Conservation (phyloP, 2,329 filamentous ascomycete genomes). For the Colletotrichum orchidophilum region DNA sequence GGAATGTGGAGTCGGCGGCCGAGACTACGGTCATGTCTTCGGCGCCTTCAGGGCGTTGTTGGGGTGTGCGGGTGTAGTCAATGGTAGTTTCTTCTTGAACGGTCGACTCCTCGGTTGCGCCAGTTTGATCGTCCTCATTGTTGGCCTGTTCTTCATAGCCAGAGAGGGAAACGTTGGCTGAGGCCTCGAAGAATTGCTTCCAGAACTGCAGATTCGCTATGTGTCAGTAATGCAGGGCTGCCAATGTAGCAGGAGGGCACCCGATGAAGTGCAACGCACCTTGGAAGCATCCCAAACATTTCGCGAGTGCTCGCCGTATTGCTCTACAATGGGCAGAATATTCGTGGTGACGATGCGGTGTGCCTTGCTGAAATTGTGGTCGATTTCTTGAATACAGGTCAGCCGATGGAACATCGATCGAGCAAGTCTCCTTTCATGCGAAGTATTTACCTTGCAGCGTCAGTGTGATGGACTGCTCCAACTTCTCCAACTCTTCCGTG, state of each 20-base stretch:
- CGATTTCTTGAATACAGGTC: constrained; percentile 78
- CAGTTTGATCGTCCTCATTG: constrained; percentile 68
- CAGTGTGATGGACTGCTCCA: constrained; percentile 96
- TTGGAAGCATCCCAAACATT: constrained; percentile 98
- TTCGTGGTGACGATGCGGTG: constrained; percentile 95
- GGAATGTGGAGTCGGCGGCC: constrained; percentile 45
- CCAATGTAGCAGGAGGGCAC: not conserved
- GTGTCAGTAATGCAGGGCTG: not conserved
- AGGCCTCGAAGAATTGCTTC: constrained; percentile 99
- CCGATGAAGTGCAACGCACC: constrained; percentile 55
- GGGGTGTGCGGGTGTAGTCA: constrained; percentile 42
- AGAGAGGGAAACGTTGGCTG: constrained; percentile 94
- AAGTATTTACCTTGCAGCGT: constrained; percentile 80
- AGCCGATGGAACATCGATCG: constrained; percentile 3
- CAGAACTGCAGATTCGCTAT: constrained; percentile 74
- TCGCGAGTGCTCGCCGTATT: constrained; percentile 93
- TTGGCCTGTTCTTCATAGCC: constrained; percentile 88
- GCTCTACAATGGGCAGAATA: constrained; percentile 92
- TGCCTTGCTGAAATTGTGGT: constrained; percentile 96
- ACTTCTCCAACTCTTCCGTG: constrained; percentile 93
- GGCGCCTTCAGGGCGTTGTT: constrained; percentile 44
- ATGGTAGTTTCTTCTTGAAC: constrained; percentile 65
- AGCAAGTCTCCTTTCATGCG: not conserved
- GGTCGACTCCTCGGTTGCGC: constrained; percentile 61
- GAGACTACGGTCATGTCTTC: constrained; percentile 50